Conservation (phyloP, 2,329 filamentous ascomycete genomes). For the Nannizziopsis arthrosporioides region DNA sequence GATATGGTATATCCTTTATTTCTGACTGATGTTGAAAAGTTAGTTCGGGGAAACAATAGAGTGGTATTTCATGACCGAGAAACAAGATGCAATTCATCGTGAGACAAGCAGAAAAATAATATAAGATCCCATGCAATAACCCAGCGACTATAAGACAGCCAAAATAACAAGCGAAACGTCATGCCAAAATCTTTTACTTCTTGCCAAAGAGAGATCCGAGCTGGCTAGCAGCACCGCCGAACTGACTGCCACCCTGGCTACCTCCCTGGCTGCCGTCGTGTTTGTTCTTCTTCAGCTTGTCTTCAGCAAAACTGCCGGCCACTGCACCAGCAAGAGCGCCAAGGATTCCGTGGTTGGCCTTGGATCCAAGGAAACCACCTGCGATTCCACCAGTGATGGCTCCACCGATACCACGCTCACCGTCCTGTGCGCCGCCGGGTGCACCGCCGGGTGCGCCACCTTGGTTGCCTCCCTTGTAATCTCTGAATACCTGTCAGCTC, state of each 20-base stretch:
- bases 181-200: constrained; percentile 3
- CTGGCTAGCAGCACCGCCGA: constrained; percentile 1
- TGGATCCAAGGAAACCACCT: constrained; percentile 38
- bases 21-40: too few relatives aligned
- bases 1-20: too few relatives aligned
- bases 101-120: not conserved
- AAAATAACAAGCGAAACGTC: not conserved
- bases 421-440: constrained; percentile 32
- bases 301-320: constrained; percentile 36
- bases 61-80: not conserved
- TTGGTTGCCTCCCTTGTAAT: constrained; percentile 9
- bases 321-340: constrained; percentile 39
- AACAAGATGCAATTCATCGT: not conserved
- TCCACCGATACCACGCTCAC: constrained; percentile 38
- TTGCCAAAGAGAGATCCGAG: constrained; percentile 11
- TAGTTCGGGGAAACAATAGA: too few relatives aligned
- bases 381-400: constrained; percentile 37
- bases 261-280: constrained; percentile 19
- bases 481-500: not conserved
- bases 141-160: not conserved
- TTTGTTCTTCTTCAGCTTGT: constrained; percentile 35
- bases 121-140: not conserved
- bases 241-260: constrained; percentile 17
- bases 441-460: constrained; percentile 26
- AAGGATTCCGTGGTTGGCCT: constrained; percentile 39